Evolutionary conservation across 176 grass and related monocot genomes (phyloP).

Genomic region (Eragrostis nindensis): DNA sequence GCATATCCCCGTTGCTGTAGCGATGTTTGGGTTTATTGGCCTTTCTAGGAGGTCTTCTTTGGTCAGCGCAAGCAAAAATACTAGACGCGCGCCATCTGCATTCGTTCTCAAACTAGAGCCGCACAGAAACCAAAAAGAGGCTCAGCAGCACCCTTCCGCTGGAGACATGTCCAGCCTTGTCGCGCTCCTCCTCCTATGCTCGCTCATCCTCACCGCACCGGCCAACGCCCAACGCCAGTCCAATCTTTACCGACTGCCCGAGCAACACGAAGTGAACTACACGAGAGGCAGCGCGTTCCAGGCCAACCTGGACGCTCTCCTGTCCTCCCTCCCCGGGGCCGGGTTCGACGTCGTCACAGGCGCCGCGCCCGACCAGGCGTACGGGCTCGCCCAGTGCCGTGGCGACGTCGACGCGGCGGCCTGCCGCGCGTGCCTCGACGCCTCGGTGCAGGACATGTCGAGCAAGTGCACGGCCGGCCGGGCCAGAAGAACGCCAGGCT

Average conservation of each 20-base stretch:
- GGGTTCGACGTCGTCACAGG: slow-evolving; percentile 45
- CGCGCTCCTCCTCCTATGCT: neutral
- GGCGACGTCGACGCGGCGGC: slow-evolving; percentile 23
- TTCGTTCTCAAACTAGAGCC: no score
- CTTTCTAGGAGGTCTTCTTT: no score
- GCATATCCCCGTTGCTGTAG: no score
- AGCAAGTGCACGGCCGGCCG: slow-evolving; percentile 3
- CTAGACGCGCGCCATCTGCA: no score
- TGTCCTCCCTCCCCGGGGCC: slow-evolving; percentile 39
- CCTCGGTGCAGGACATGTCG: neutral
- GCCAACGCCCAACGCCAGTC: neutral
- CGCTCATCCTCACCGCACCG: neutral
- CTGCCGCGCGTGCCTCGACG: slow-evolving; percentile 42
- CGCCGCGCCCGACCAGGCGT: slow-evolving; percentile 21
- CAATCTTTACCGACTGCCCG: neutral
- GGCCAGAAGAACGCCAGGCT: neutral
- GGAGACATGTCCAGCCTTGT: neutral
- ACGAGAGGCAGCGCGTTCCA: slow-evolving; percentile 48
- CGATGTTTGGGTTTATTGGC: no score
- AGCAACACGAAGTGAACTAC: slow-evolving; percentile 47
- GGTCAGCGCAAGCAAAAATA: no score
- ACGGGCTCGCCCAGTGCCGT: slow-evolving; percentile 64
- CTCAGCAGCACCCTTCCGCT: no score
- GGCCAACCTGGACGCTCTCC: slow-evolving; percentile 50
- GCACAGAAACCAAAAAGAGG: neutral